Percentiles rank a stretch among this genome's conserved stretches.
Evolutionary conservation across 176 grass and related monocot genomes (phyloP).

Genomic region (Ensete ventricosum): DNA sequence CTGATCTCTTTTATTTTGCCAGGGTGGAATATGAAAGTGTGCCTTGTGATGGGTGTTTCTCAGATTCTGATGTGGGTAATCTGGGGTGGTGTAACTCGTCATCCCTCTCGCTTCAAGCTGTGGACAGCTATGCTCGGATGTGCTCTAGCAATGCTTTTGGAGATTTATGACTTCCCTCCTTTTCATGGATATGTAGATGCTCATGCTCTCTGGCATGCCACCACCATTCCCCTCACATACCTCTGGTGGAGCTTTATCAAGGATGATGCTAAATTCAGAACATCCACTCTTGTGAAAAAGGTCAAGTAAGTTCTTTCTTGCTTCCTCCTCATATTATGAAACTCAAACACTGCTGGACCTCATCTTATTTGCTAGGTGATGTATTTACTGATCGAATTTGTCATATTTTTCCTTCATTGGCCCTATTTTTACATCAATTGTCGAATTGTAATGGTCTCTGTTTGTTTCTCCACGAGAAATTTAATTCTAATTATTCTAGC

Average conservation of each 20-base stretch:
- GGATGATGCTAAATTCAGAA: slow-evolving; percentile 32
- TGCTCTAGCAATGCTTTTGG: slow-evolving; percentile 64
- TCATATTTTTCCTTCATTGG: no score
- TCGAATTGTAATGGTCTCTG: no score
- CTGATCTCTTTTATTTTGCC: slow-evolving; percentile 2
- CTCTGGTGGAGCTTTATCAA: slow-evolving; percentile 49
- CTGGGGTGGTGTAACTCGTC: slow-evolving; percentile 52
- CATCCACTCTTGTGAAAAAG: slow-evolving; percentile 30
- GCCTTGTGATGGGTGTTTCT: slow-evolving; percentile 55
- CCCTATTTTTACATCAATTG: no score
- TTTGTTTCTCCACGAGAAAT: no score
- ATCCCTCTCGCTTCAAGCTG: slow-evolving; percentile 65
- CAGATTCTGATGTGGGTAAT: slow-evolving; percentile 76
- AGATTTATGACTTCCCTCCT: slow-evolving; percentile 68
- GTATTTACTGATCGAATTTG: no score
- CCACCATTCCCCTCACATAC: slow-evolving; percentile 35
- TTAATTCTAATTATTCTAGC: no score
- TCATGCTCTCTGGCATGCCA: slow-evolving; percentile 45
- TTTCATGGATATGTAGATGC: slow-evolving; percentile 75
- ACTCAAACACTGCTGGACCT: no score
- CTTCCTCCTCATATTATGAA: neutral
- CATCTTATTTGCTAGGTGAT: no score
- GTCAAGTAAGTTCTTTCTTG: slow-evolving; percentile 13
- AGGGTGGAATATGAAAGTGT: slow-evolving; percentile 99
- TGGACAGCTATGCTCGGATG: slow-evolving; percentile 54